Base-by-base conservation (phyloP, 768 basidiomycete species). In the Termitomyces sp. region DNA sequence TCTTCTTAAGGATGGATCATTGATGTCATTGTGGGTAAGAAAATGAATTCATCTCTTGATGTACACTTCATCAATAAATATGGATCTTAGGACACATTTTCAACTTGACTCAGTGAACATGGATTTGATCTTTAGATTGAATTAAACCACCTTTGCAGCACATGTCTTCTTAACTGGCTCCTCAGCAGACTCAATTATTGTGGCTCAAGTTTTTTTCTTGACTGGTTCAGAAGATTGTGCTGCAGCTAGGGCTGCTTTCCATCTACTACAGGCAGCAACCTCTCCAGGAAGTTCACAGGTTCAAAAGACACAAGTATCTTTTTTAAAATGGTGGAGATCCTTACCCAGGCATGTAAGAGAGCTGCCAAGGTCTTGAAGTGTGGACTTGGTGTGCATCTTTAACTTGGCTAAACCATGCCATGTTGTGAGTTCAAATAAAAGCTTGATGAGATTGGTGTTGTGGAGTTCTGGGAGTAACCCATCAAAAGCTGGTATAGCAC, bases 391-490 rank as follows among this genome's bases (percentile, higher is more conserved):
- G 49, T 69, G 69, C 57, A 68, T 58, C 1, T 59, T 61, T 2
- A 71, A 48, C 50, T 73, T 73, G 1, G 60, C 66, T 0, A 67
- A 26, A 0, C 58, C 62, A 51, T 72, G 70, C 72, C 71, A 73
- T 39, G 58, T 61, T 6, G 60, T 56, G 1, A 68, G 56, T 7
- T 27, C 34, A 36, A 66, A 70, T 0, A 70, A 36, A 2, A 73
- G 62, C 0, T 56, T 51, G 5, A 61, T 33, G 0, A 71, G 43
- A 6, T 57, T 52, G 4, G 24, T 2, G 9, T 71, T 62, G n/a
- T 75, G 64, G 0, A 44, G 55, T 22, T 62, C 48, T 4, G 50
- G 57, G 1, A 62, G 43, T 45, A 57, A 44, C 7, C 49, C 51
- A 22, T 64, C 61, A 49, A 64, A 62, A 8, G 55, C 58, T 3